Evolutionary conservation across 139 green algal species (phyloP).

Genomic region (Tetraselmis chui): DNA sequence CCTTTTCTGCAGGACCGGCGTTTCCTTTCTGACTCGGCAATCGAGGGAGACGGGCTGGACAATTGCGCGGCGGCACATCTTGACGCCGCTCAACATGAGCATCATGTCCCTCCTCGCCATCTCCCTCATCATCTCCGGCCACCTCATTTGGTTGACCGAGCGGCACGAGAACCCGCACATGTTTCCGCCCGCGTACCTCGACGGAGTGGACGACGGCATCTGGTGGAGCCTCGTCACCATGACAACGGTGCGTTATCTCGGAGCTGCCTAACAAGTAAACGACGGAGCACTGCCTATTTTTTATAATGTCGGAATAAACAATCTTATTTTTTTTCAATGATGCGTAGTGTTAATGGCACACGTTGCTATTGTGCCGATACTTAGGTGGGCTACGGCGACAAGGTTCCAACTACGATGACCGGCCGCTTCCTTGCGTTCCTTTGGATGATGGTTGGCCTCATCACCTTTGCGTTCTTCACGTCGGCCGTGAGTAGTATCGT

Average conservation of each 20-base stretch:
- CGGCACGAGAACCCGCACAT: not conserved
- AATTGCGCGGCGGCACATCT: not conserved
- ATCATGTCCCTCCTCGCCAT: not conserved
- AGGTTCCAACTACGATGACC: not conserved
- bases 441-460: not conserved
- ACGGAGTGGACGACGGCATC: not conserved
- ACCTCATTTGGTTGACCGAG: not conserved
- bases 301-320: no score
- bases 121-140: not conserved
- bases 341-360: no score
- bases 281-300: no score
- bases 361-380: no score
- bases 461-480: not conserved
- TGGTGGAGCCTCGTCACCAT: not conserved
- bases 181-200: not conserved
- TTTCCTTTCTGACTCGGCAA: not conserved
- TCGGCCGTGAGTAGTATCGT: not conserved
- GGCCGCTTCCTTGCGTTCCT: not conserved
- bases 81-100: not conserved
- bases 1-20: not conserved
- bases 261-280: no score
- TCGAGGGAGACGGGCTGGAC: not conserved
- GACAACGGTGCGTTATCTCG: not conserved
- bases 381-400: not conserved
- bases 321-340: no score